Base-by-base conservation (phyloP, 371 early-diverging fungal species). In the Blyttiomyces sp. region DNA sequence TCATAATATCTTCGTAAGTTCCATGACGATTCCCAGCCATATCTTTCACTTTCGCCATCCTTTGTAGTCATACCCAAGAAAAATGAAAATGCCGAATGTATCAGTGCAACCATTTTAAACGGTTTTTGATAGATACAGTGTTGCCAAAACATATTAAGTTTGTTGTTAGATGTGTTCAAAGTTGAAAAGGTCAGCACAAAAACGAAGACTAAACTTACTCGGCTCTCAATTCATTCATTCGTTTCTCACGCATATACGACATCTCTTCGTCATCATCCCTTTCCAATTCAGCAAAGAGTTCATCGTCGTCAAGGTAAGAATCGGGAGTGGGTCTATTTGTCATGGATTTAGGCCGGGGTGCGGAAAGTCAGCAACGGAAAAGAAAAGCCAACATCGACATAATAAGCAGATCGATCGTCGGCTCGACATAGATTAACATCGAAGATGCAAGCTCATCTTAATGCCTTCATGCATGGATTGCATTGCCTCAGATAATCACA, bases 21-120 rank as follows among this genome's bases (percentile, higher is more conserved):
- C 98, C 98, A 67, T 92, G 89, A 2, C 81, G 68, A 35, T 77
- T 79, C 23, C 82, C 78, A 42, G 76, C 71, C 82, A 90, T 79
- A n/a, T 81, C 74, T 49, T 83, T 74, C 24, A 86, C 78, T 61
- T 81, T 73, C 31, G 59, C 69, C 26, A 89, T 68, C 72, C 88
- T 87, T 9, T 23, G 21, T 53, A 34, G 17, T 53, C 9, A 16
- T 21, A 16, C 53, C 9, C 13, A 43, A 11, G 42, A 13, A 33
- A 11, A 59, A 59, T 27, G n/a, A 59, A 16, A 58, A n/a, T n/a
- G 13, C 58, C n/a, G n/a, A n/a, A n/a, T n/a, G n/a, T n/a, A n/a
- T n/a, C n/a, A n/a, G n/a, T n/a, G n/a, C n/a, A n/a, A n/a, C n/a
- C n/a, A n/a, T n/a, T n/a, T n/a, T n/a, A n/a, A n/a, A n/a, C n/a